Conservation (phyloP, 78 protist genomes). For the Chrysochromulina parva region DNA sequence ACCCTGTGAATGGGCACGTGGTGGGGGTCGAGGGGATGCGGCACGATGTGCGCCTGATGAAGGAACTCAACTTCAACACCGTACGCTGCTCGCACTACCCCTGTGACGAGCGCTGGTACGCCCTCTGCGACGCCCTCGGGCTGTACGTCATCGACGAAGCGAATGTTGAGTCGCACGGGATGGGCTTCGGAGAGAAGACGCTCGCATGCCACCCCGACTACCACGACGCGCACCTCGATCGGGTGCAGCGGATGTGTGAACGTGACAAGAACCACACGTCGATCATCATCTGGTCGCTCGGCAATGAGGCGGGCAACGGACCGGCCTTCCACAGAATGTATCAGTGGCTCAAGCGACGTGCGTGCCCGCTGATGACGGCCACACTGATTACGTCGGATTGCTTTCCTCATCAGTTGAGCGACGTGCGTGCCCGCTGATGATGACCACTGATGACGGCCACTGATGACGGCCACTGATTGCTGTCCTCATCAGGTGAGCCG, state of each 20-base stretch:
- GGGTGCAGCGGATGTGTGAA: conserved; percentile 7
- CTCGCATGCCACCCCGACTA: neutral
- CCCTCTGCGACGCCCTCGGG: conserved; percentile 46
- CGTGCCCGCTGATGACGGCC: too few relatives aligned
- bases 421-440: too few relatives aligned
- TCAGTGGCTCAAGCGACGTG: neutral
- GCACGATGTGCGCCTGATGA: conserved; percentile 37
- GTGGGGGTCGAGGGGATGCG: neutral
- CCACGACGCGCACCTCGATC: conserved; percentile 20
- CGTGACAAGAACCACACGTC: conserved; percentile 52
- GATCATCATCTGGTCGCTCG: conserved; percentile 49
- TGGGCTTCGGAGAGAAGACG: neutral
- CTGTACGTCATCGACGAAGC: conserved; percentile 56
- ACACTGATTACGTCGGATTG: too few relatives aligned
- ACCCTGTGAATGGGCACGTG: conserved; percentile 26
- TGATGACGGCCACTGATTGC: too few relatives aligned
- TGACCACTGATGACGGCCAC: too few relatives aligned
- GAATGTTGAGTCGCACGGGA: conserved; percentile 51
- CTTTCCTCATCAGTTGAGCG: too few relatives aligned
- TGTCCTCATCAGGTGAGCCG: too few relatives aligned
- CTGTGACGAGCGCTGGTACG: neutral
- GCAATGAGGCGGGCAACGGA: conserved; percentile 46
- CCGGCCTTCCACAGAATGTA: neutral
- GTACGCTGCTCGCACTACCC: conserved; percentile 54
- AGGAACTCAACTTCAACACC: conserved; percentile 50